Percentiles rank a stretch among this genome's conserved stretches.
Conservation (phyloP, 257 asterid genomes). For the Gardenia jasminoides region DNA sequence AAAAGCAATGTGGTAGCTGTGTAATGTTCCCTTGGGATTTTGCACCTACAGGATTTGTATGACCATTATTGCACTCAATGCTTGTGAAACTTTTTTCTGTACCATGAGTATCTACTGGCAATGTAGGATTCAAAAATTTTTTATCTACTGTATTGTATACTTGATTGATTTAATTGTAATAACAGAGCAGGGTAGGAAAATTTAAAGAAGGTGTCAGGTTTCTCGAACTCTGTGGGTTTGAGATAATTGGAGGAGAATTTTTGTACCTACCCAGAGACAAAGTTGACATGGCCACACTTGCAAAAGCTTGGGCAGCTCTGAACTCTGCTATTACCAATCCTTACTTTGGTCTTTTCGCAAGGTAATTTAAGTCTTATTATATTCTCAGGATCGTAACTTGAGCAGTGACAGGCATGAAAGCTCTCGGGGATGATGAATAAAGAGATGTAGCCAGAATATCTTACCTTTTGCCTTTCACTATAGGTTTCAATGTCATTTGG, state of each 20-base stretch:
- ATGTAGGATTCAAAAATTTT: not conserved
- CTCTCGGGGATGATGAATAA: not conserved
- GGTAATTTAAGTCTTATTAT: constrained; percentile 11
- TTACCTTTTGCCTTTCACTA: not conserved
- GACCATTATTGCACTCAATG: not conserved
- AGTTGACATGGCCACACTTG: constrained; percentile 38
- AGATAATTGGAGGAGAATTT: constrained; percentile 46
- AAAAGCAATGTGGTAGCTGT: not conserved
- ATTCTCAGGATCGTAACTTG: not conserved
- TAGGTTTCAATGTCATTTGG: not conserved
- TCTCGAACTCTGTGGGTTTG: constrained; percentile 71
- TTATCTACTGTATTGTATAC: not conserved
- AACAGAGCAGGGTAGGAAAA: constrained; percentile 68
- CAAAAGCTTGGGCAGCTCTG: constrained; percentile 45
- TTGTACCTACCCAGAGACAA: constrained; percentile 48
- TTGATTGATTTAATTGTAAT: not conserved
- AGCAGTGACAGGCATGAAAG: not conserved
- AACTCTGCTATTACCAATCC: constrained; percentile 64
- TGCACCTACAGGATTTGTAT: not conserved
- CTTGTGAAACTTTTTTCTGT: not conserved
- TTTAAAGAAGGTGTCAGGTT: constrained; percentile 56
- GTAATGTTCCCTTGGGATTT: not conserved
- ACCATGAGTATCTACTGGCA: not conserved
- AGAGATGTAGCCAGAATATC: no score
- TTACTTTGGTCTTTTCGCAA: constrained; percentile 62